Evolutionary conservation across 176 grass and related monocot genomes (phyloP).

Genomic region (Chrysopogon serrulatus): DNA sequence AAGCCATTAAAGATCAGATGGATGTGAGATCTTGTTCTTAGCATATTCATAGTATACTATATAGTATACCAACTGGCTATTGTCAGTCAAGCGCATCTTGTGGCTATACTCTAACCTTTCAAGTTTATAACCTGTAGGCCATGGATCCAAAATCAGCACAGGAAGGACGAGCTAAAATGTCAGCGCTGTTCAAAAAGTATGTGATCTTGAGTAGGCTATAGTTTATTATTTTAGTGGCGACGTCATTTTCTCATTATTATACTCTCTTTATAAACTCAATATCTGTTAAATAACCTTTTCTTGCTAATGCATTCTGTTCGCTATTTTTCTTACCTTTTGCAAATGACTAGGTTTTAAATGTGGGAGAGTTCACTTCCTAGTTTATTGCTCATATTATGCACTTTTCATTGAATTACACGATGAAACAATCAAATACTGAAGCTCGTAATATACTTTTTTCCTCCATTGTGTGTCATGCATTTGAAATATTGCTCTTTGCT

Average conservation of each 20-base stretch:
- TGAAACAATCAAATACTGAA: background rate
- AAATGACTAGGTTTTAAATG: background rate
- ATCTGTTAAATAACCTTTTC: background rate
- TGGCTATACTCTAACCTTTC: constrained; percentile 26
- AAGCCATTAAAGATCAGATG: constrained; percentile 55
- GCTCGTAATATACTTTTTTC: background rate
- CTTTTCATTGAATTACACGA: background rate
- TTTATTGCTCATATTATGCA: background rate
- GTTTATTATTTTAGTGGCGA: constrained; percentile 4
- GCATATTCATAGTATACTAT: constrained; percentile 8
- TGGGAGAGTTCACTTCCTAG: background rate
- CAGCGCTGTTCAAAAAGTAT: constrained; percentile 67
- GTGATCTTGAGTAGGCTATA: constrained; percentile 10
- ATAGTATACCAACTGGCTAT: background rate
- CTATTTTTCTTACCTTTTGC: background rate
- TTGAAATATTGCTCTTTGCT: background rate
- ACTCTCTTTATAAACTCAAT: background rate
- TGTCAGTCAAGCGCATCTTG: background rate
- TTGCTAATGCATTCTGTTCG: background rate
- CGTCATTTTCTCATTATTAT: constrained; percentile 11
- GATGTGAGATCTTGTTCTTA: constrained; percentile 54
- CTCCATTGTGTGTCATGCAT: constrained; percentile 20
- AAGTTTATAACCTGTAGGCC: constrained; percentile 39
- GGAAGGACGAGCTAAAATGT: constrained; percentile 52
- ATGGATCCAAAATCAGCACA: constrained; percentile 39